Conservation (phyloP, 1,284 basidiomycete species). For the Leccinum subatratum region DNA sequence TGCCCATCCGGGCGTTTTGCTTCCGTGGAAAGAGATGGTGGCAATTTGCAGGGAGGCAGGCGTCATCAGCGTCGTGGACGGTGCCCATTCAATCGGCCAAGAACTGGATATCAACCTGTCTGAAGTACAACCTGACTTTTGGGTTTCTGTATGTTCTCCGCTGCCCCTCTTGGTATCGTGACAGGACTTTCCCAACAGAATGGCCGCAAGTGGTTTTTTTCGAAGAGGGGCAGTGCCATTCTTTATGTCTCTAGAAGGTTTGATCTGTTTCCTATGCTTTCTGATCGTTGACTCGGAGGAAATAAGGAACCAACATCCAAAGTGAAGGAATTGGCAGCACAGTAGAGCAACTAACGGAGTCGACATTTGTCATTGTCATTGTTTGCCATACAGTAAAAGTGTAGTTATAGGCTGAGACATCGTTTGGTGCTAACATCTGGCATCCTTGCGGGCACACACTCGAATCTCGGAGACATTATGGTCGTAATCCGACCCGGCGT, state of each 20-base stretch:
- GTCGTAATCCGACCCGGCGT: too few relatives aligned
- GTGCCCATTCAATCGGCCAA: constrained; percentile 78
- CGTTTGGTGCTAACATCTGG: too few relatives aligned
- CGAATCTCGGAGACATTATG: too few relatives aligned
- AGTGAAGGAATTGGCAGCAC: too few relatives aligned
- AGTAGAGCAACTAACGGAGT: too few relatives aligned
- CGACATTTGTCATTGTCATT: too few relatives aligned
- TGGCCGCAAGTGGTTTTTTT: constrained; percentile 81
- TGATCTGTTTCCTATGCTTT: constrained; percentile 13
- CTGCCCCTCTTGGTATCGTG: not conserved
- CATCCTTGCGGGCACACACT: too few relatives aligned
- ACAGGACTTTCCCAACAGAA: constrained; percentile 41
- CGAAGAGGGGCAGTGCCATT: constrained; percentile 67
- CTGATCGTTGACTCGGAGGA: not conserved
- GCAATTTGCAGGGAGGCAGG: constrained; percentile 65
- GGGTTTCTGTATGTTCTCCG: constrained; percentile 56
- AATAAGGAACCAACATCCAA: too few relatives aligned
- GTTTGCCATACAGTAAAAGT: too few relatives aligned
- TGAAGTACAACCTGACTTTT: constrained; percentile 69
- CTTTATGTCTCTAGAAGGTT: constrained; percentile 77
- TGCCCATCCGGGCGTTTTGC: constrained; percentile 62
- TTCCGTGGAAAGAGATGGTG: constrained; percentile 81
- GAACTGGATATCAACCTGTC: constrained; percentile 58
- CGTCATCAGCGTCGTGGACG: constrained; percentile 73
- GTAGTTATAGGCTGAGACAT: too few relatives aligned